Conservation (phyloP, 345 rosid species). For the Conringia planisiliqua region DNA sequence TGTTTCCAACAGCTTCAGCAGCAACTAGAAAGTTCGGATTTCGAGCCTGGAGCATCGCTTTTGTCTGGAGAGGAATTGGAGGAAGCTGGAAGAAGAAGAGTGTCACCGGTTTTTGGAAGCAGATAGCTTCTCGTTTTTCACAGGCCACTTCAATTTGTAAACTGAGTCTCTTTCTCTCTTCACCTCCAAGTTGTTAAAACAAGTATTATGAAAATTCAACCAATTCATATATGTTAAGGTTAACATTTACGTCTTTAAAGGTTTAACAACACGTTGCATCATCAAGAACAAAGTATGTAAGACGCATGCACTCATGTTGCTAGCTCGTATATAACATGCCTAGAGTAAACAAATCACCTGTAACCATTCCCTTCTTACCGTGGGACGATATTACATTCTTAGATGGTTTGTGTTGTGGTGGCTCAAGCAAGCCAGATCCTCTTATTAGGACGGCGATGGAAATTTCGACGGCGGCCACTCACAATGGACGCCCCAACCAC, state of each 20-base stretch:
- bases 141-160: neutral
- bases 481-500: neutral
- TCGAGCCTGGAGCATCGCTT: conserved; percentile 52
- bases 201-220: no score
- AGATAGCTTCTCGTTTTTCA: conserved; percentile 2
- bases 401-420: neutral
- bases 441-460: neutral
- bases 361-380: neutral
- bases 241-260: no score
- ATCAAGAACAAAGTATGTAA: neutral
- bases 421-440: neutral
- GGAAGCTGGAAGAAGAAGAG: conserved; percentile 59
- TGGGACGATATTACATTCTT: neutral
- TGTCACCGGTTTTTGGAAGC: conserved; percentile 56
- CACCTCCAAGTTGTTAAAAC: neutral
- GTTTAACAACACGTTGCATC: no score
- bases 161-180: neutral
- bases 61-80: conserved; percentile 58
- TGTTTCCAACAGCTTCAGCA: conserved; percentile 47
- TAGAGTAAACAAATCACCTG: neutral
- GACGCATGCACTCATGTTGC: neutral
- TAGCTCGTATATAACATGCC: neutral
- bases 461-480: neutral
- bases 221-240: no score
- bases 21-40: conserved; percentile 56